A percentile compares a stretch with the other conserved stretches of the same genome.
These are phyloP conservation scores for Casuarina glauca DNA, from an alignment of 306 rosid genomes.

Conservation along the genomic window DNA sequence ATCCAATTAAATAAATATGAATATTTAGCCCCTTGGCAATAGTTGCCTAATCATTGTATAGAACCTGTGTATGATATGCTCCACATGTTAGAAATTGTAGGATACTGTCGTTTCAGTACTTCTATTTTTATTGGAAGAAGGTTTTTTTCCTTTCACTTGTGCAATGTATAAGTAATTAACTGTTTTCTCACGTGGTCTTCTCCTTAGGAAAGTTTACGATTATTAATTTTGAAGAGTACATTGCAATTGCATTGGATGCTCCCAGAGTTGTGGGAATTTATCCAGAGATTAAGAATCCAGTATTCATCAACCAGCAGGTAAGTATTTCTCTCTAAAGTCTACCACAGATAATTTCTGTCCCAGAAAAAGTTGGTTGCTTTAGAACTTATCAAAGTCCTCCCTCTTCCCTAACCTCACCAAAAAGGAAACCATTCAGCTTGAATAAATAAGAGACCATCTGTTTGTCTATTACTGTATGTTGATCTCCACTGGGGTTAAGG, in stretches of 20 bases:
- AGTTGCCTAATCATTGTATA: background rate
- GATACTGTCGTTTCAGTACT: background rate
- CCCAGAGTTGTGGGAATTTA: conserved; percentile 93
- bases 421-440: background rate
- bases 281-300: conserved; percentile 92
- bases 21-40: conserved; percentile 2
- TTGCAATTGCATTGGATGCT: conserved; percentile 78
- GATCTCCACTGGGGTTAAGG: background rate
- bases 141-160: background rate
- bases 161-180: conserved; percentile 6
- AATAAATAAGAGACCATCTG: background rate
- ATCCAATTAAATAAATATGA: background rate
- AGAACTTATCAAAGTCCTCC: background rate
- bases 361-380: background rate
- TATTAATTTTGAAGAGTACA: conserved; percentile 86
- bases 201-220: conserved; percentile 70
- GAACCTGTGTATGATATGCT: background rate
- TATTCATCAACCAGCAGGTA: conserved; percentile 76
- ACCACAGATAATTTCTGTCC: conserved; percentile 16
- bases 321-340: conserved; percentile 43
- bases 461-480: background rate
- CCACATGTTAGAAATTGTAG: background rate
- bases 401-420: background rate
- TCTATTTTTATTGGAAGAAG: background rate
- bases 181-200: conserved; percentile 18